Percentiles rank a stretch among this genome's conserved stretches.
phyloP scores from a whole-genome alignment of 495 filamentous ascomycete species.

The Neurospora cerealis region DNA sequence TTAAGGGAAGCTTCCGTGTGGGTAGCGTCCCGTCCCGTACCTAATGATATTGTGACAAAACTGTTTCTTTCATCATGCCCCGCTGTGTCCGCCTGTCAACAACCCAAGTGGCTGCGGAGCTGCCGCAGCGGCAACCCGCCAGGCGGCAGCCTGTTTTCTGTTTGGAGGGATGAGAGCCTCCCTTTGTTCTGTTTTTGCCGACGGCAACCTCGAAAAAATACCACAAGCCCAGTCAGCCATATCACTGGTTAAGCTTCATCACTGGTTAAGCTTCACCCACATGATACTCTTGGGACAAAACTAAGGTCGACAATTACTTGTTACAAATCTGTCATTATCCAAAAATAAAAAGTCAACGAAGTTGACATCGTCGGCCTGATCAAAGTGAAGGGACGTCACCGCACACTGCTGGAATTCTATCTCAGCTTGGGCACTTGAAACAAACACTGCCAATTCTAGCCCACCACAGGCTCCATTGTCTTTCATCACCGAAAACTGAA shows the following conservation, averaged over 20 bases:
- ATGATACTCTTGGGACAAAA: background rate
- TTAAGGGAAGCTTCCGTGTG: background rate
- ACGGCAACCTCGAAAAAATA: background rate
- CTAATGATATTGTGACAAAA: background rate
- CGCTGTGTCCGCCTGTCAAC: background rate
- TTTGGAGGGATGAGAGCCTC: background rate
- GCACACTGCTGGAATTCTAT: background rate
- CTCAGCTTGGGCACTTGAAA: too few relatives aligned
- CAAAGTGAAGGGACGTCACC: background rate
- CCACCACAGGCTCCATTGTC: background rate
- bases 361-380: background rate
- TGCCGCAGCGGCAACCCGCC: background rate
- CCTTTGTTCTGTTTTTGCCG: background rate
- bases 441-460: background rate
- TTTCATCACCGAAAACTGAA: background rate
- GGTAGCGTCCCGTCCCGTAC: background rate
- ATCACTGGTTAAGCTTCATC: background rate
- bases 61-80: background rate
- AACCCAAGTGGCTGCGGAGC: background rate
- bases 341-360: background rate
- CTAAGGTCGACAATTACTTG: background rate
- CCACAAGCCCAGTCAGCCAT: background rate
- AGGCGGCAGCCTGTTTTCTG: background rate
- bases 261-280: background rate
- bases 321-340: background rate